Evolutionary conservation across 139 green algal species (phyloP).

Genomic region (Micromonas commoda): DNA sequence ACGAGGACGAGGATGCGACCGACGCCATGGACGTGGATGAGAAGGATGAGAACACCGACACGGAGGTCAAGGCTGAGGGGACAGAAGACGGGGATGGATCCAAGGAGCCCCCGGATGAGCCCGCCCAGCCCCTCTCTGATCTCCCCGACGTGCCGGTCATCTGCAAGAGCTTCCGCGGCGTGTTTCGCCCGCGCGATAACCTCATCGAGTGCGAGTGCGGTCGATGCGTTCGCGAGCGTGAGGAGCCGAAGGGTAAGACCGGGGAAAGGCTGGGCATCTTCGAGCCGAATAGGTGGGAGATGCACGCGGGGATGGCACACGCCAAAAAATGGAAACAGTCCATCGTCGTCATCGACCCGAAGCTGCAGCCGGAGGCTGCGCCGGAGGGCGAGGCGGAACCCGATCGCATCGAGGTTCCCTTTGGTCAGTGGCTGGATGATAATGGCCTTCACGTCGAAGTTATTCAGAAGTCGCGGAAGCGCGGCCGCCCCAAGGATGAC

Average conservation of each 20-base stretch:
- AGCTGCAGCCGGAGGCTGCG: neutral
- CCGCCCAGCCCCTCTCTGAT: neutral
- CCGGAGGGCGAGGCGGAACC: neutral
- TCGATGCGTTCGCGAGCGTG: neutral
- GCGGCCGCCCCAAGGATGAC: neutral
- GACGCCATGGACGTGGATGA: neutral
- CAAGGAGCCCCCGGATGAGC: too few relatives aligned
- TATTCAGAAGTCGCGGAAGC: neutral
- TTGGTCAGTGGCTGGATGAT: neutral
- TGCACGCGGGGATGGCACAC: constrained; percentile 14
- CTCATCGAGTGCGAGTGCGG: neutral
- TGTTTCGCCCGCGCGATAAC: constrained; percentile 6
- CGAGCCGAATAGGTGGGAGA: neutral
- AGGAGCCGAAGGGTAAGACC: too few relatives aligned
- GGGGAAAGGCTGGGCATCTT: neutral
- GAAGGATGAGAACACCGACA: too few relatives aligned
- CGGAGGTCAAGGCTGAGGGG: neutral
- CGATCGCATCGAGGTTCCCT: neutral
- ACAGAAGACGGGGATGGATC: too few relatives aligned
- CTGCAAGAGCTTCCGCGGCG: neutral
- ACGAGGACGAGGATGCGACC: neutral
- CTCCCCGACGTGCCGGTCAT: neutral
- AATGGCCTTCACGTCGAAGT: neutral
- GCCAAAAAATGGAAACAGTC: constrained; percentile 26
- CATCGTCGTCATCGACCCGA: constrained; percentile 4